These are phyloP conservation scores for Backusella macrospora DNA, from an alignment of 192 early-diverging fungal species.

Conservation along the genomic window DNA sequence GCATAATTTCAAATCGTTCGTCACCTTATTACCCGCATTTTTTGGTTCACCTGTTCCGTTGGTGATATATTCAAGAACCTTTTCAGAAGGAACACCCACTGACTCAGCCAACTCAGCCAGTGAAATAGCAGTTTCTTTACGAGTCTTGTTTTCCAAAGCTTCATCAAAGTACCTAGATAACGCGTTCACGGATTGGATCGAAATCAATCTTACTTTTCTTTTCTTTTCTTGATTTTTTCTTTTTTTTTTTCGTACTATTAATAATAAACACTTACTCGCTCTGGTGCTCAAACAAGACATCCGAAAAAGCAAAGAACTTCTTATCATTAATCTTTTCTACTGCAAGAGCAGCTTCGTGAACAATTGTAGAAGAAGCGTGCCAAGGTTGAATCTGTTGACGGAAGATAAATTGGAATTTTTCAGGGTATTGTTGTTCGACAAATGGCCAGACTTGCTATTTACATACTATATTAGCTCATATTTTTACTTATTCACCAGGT, in stretches of 20 bases:
- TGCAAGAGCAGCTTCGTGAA: slow-evolving; percentile 78
- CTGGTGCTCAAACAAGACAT: slow-evolving; percentile 63
- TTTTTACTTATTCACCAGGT: background rate
- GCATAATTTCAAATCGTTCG: slow-evolving; percentile 69
- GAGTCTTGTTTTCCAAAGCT: slow-evolving; percentile 55
- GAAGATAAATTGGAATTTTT: slow-evolving; percentile 65
- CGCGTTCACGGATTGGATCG: background rate
- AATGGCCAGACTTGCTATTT: slow-evolving; percentile 58
- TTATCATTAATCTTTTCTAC: slow-evolving; percentile 61
- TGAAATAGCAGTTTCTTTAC: slow-evolving; percentile 54
- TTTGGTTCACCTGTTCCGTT: slow-evolving; percentile 46
- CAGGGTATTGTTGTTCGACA: slow-evolving; percentile 43
- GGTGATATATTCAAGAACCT: slow-evolving; percentile 48
- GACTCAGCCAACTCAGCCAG: slow-evolving; percentile 53
- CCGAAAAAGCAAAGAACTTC: slow-evolving; percentile 57
- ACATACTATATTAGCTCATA: background rate
- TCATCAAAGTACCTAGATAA: slow-evolving; percentile 64
- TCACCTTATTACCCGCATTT: slow-evolving; percentile 72
- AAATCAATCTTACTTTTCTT: background rate
- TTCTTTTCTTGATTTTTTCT: background rate
- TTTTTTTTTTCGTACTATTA: background rate
- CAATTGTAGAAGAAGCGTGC: slow-evolving; percentile 74
- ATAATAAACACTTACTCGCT: slow-evolving; percentile 41
- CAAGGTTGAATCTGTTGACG: slow-evolving; percentile 87
- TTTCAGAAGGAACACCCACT: slow-evolving; percentile 51